A percentile compares a stretch with the other conserved stretches of the same genome.
Evolutionary conservation across 2,329 filamentous ascomycete species (phyloP).

Genomic region (Aspergillus aculeatinus): DNA sequence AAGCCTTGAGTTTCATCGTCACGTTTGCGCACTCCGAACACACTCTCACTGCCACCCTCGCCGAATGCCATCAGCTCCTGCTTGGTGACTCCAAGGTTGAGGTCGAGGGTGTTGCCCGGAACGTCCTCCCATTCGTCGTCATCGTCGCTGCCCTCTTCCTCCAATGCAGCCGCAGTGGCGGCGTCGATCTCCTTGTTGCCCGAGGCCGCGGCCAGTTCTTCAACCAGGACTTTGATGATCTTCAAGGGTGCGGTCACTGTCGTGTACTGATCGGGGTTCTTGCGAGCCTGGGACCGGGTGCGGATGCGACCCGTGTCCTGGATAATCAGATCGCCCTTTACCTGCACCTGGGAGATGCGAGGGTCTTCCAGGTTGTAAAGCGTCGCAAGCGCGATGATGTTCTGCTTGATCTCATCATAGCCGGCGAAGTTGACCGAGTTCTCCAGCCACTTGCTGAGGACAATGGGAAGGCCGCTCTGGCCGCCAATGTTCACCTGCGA

Average conservation of each 20-base stretch:
- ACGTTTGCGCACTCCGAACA: conserved; percentile 58
- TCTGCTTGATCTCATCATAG: conserved; percentile 95
- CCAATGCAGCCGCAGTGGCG: conserved; percentile 59
- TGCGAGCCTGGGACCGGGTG: conserved; percentile 85
- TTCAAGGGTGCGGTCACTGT: conserved; percentile 85
- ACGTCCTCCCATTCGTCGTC: conserved; percentile 91
- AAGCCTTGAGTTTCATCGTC: conserved; percentile 91
- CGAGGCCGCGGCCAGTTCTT: conserved; percentile 81
- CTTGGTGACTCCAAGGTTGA: conserved; percentile 68
- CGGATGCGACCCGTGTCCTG: conserved; percentile 79
- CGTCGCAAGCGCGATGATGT: conserved; percentile 90
- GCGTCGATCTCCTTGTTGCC: conserved; percentile 57
- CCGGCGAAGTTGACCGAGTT: conserved; percentile 97
- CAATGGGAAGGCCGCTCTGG: conserved; percentile 76
- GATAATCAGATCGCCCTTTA: conserved; percentile 89
- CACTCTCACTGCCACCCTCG: conserved; percentile 50
- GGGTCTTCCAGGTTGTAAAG: conserved; percentile 83
- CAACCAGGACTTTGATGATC: conserved; percentile 92
- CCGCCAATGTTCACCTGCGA: conserved; percentile 77
- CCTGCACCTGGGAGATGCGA: conserved; percentile 73
- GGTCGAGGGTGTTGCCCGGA: conserved; percentile 70
- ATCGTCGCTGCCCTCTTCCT: conserved; percentile 62
- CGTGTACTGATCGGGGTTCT: conserved; percentile 87
- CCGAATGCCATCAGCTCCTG: conserved; percentile 78
- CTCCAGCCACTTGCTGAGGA: conserved; percentile 93